phyloP scores from a whole-genome alignment of 306 rosid species.

The Cucumis melo region DNA sequence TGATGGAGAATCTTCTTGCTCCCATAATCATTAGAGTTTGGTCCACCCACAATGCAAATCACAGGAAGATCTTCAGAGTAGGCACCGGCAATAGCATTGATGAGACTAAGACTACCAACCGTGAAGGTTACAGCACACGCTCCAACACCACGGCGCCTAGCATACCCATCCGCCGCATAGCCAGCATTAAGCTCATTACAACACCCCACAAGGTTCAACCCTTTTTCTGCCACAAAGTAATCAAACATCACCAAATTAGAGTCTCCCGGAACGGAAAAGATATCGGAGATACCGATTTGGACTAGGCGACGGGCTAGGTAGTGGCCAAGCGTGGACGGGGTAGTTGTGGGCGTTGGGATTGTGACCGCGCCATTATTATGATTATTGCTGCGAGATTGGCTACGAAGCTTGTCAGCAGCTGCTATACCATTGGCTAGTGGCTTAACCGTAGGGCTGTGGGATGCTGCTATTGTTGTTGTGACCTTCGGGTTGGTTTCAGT shows the following conservation, averaged over 20 bases:
- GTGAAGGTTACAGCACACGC: conserved; percentile 84
- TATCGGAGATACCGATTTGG: conserved; percentile 65
- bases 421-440: too few relatives aligned
- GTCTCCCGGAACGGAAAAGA: conserved; percentile 90
- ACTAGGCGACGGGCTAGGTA: conserved; percentile 80
- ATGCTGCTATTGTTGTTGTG: too few relatives aligned
- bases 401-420: too few relatives aligned
- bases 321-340: conserved; percentile 60
- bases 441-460: too few relatives aligned
- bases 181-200: conserved; percentile 93
- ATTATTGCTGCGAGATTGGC: too few relatives aligned
- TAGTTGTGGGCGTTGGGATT: background rate
- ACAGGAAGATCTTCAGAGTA: conserved; percentile 73
- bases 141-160: conserved; percentile 76
- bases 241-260: conserved; percentile 74
- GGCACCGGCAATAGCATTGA: conserved; percentile 89
- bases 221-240: conserved; percentile 58
- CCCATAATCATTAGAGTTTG: conserved; percentile 75
- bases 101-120: conserved; percentile 70
- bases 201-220: conserved; percentile 55
- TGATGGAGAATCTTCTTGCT: conserved; percentile 69
- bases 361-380: too few relatives aligned
- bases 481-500: too few relatives aligned
- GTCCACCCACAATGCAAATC: conserved; percentile 81
- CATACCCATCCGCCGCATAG: conserved; percentile 87